Percentiles rank a stretch among this genome's conserved stretches.
Evolutionary conservation across 140 eudicot species (phyloP).

Genomic region (Ambrosia hybrid): DNA sequence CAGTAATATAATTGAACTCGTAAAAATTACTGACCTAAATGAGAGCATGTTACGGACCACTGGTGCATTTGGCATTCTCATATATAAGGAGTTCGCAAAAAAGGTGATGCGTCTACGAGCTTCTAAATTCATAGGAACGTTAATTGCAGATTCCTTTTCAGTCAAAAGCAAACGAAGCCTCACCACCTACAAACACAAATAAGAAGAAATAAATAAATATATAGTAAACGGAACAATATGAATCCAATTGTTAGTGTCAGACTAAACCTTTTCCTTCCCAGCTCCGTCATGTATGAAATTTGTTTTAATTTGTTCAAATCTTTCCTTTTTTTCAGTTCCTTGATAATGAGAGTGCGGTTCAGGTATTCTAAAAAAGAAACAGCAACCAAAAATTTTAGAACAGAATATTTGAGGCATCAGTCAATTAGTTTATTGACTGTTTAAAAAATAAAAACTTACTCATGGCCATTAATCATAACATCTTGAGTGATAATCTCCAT

Average conservation of each 20-base stretch:
- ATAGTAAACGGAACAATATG: constrained; percentile 3
- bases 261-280: constrained; percentile 90
- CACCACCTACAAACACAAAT: constrained; percentile 58
- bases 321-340: constrained; percentile 56
- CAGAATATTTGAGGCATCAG: constrained; percentile 2
- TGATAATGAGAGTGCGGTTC: constrained; percentile 42
- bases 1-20: background rate
- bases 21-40: constrained; percentile 65
- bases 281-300: constrained; percentile 15
- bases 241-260: constrained; percentile 15
- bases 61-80: constrained; percentile 96
- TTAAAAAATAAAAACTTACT: constrained; percentile 49
- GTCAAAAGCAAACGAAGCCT: constrained; percentile 90
- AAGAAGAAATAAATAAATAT: background rate
- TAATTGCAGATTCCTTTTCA: constrained; percentile 92
- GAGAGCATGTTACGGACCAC: constrained; percentile 98
- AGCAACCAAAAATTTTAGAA: background rate
- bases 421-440: constrained; percentile 2
- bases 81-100: constrained; percentile 91
- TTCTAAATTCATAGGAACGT: constrained; percentile 91
- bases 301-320: constrained; percentile 70
- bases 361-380: constrained; percentile 50
- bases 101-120: constrained; percentile 98
- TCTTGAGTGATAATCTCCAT: constrained; percentile 93
- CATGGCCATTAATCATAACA: constrained; percentile 78